Evolutionary conservation across 805 yeast species (phyloP).

Genomic region (Trichomonascus vanleenenianus): DNA sequence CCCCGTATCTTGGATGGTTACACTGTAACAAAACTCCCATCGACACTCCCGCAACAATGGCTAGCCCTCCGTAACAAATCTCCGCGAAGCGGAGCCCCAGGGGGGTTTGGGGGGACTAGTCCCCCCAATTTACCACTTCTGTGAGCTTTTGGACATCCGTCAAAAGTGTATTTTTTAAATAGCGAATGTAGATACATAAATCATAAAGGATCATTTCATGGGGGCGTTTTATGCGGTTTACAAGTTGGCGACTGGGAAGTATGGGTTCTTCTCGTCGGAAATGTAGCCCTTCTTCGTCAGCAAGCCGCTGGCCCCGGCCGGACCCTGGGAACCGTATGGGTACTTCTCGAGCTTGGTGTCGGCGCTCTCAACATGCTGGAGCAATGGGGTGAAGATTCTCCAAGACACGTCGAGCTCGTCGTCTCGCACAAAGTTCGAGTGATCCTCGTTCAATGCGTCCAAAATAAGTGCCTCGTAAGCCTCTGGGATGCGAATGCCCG

Average conservation of each 20-base stretch:
- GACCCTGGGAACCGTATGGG: slow-evolving; percentile 91
- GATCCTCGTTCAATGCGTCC: slow-evolving; percentile 86
- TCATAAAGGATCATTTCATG: not conserved
- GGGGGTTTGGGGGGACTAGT: too few relatives aligned
- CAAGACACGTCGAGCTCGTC: slow-evolving; percentile 94
- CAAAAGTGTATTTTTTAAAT: not conserved
- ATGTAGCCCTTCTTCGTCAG: slow-evolving; percentile 56
- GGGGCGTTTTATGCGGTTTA: not conserved
- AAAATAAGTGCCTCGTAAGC: slow-evolving; percentile 94
- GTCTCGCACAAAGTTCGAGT: slow-evolving; percentile 95
- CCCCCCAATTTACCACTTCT: too few relatives aligned
- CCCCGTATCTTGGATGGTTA: too few relatives aligned
- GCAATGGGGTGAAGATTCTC: slow-evolving; percentile 86
- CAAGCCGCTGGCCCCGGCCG: slow-evolving; percentile 53
- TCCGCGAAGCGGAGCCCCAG: too few relatives aligned
- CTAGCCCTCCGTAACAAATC: too few relatives aligned
- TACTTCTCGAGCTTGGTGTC: slow-evolving; percentile 65
- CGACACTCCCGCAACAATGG: too few relatives aligned
- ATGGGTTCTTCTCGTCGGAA: not conserved
- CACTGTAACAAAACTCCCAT: too few relatives aligned
- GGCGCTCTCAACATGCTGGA: slow-evolving; percentile 67
- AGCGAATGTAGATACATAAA: not conserved
- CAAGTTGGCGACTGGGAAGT: slow-evolving; percentile 1
- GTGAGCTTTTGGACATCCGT: too few relatives aligned
- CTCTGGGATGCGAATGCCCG: slow-evolving; percentile 91